These are phyloP conservation scores for Yamagishiella unicocca DNA, from an alignment of 139 green algal genomes.

Conservation along the genomic window DNA sequence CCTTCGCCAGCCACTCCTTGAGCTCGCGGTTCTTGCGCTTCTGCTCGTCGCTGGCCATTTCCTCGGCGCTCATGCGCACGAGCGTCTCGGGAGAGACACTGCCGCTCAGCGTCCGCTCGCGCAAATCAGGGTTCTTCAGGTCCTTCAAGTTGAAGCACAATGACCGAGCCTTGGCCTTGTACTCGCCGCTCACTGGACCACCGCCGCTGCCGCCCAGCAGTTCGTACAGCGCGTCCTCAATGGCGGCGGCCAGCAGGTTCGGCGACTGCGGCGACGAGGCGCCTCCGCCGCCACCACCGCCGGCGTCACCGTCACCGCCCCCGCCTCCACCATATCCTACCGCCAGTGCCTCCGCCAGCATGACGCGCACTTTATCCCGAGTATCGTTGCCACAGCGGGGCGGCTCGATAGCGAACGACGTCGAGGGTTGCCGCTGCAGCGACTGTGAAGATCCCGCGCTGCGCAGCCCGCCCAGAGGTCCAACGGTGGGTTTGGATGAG, in stretches of 20 bases:
- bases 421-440: constrained; percentile 28
- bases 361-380: constrained; percentile 71
- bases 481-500: too few species aligned
- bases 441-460: neutral
- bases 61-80: constrained; percentile 86
- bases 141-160: constrained; percentile 98
- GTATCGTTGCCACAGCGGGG: constrained; percentile 63
- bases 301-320: neutral
- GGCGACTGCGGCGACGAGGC: constrained; percentile 40
- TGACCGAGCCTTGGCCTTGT: constrained; percentile 94
- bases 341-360: constrained; percentile 65
- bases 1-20: constrained; percentile 83
- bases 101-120: constrained; percentile 68
- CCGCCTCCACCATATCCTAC: constrained; percentile 6
- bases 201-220: constrained; percentile 58
- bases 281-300: constrained; percentile 14
- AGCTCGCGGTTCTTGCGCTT: constrained; percentile 87
- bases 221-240: constrained; percentile 70
- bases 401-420: constrained; percentile 21
- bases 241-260: constrained; percentile 51
- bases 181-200: constrained; percentile 70
- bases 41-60: constrained; percentile 89
- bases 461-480: neutral
- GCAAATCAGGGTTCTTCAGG: constrained; percentile 86
- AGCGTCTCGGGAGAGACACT: constrained; percentile 72